Evolutionary conservation across 345 rosid genomes (phyloP), one percentile per base, ranked within the genome.

Genomic region (Syzygium aromaticum): DNA sequence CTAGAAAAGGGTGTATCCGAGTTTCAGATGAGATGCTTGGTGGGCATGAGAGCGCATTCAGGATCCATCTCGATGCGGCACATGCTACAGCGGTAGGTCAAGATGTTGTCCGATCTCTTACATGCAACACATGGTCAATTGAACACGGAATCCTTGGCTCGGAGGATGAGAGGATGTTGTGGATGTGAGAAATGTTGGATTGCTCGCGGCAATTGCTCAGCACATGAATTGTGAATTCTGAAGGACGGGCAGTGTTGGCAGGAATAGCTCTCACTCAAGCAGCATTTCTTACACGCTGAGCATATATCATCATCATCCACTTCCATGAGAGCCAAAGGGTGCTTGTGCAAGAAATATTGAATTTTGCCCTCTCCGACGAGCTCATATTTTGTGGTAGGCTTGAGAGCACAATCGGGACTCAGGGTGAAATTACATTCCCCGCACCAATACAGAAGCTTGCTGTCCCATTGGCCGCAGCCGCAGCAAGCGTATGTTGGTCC

Each of bases 21-120:
- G n/a, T 56, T 85, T 54, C 52, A 85, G 53, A n/a, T 63, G 77
- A 28, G 77, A 63, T 63, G 2, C 21, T 63, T 28, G 0, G 38
- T 84, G 54, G 73, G 16, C 51, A 51, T 57, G n/a, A 82, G 80
- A 84, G 82, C 19, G 51, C 86, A 57, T 9, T 38, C 46, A 46
- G 80, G 88, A 82, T 83, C 86, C 88, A 87, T 82, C 86, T 87
- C 33, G 2, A 82, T 33, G 25, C 1, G 19, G 52, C 88, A 83
- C 85, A 46, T 82, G 86, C 85, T 82, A 78, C 82, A 87, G 38
- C 86, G 54, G 57, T 87, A 87, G 51, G 88, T 82, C 88, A 87
- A 61, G 54, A 38, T 43, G 21, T 82, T 46, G 52, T 87, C 85
- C 11, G 86, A 78, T 52, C 46, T 82, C 12, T 51, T 19, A 40